Conservation (phyloP, 1,139 yeast genomes). For the Saccharomyces pastorianus region DNA sequence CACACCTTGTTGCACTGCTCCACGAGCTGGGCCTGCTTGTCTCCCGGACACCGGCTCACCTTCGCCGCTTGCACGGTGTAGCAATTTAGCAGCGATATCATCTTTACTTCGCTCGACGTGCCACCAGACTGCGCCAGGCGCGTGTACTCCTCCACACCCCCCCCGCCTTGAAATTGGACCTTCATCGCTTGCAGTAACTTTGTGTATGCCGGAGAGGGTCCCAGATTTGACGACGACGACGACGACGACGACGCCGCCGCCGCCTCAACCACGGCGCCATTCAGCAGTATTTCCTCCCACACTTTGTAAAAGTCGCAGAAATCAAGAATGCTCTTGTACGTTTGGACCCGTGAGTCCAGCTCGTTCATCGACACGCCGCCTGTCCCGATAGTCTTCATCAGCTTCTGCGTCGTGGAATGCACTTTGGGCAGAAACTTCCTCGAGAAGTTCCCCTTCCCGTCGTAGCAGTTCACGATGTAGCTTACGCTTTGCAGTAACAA, state of each 20-base stretch:
- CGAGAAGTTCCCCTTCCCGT: constrained; percentile 26
- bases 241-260: neutral
- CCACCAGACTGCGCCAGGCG: neutral
- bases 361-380: constrained; percentile 5
- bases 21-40: neutral
- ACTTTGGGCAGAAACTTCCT: constrained; percentile 28
- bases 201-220: neutral
- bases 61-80: constrained; percentile 16
- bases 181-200: neutral
- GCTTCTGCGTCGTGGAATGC: constrained; percentile 13
- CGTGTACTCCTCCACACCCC: neutral
- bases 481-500: constrained; percentile 29
- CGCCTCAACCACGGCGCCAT: neutral
- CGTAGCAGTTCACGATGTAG: constrained; percentile 28
- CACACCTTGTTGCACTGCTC: constrained; percentile 12
- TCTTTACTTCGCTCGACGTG: constrained; percentile 14
- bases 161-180: neutral
- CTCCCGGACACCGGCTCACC: neutral
- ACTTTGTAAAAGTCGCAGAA: constrained; percentile 19
- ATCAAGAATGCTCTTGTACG: constrained; percentile 16
- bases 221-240: neutral
- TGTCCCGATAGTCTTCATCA: constrained; percentile 7
- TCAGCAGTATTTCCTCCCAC: constrained; percentile 19
- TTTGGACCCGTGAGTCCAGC: constrained; percentile 9
- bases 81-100: constrained; percentile 22